Base-by-base conservation (phyloP, 441 rosid genomes). In the Euphorbia neoarborescens region DNA sequence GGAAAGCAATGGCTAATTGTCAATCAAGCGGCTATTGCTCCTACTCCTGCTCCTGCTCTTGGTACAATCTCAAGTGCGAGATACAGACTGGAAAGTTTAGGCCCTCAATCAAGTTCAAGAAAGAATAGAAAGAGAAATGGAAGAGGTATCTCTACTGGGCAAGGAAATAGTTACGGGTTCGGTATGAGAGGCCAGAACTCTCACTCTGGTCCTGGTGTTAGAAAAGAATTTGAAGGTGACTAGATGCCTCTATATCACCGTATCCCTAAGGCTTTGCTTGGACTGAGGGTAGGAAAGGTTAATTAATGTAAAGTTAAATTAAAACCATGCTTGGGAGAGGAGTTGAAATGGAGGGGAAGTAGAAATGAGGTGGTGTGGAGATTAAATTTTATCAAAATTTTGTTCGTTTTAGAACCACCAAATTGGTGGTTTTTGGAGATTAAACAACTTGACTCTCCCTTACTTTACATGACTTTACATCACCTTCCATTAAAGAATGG, bases 161-260 rank as follows among this genome's bases (percentile, higher is more conserved):
- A 94, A 80, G 95, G 97, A 4, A 84, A 83, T 20, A 94, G 99
- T 78, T 91, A 96, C 73, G 99, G 99, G 69, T 91, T 90, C 70
- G 99, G 98, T 17, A 90, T 91, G 99, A 86, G 96, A 78, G 97
- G 97, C 20, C 97, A 94, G 85, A 91, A 94, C 68, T 90, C 99
- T 15, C 81, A 95, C 70, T 88, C 97, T 0, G 99, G 99, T 66
- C 97, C 92, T 17, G 99, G 99, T 19, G 87, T 89, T 54, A 85
- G 83, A 79, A 89, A 80, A 81, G 99, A 94, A 0, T 94, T 94
- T 40, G 98, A 94, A 79, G 98, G 98, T n/a, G 97, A 96, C 0
- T 95, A 94, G 77, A 91, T 89, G 81, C 96, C 98, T 22, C 94
- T 93, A 20, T 88, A 88, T 70, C 87, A 96, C 25, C 92, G 97